Evolutionary conservation across 495 filamentous ascomycete genomes (phyloP).

Genomic region (Corynascus novoguineensis): DNA sequence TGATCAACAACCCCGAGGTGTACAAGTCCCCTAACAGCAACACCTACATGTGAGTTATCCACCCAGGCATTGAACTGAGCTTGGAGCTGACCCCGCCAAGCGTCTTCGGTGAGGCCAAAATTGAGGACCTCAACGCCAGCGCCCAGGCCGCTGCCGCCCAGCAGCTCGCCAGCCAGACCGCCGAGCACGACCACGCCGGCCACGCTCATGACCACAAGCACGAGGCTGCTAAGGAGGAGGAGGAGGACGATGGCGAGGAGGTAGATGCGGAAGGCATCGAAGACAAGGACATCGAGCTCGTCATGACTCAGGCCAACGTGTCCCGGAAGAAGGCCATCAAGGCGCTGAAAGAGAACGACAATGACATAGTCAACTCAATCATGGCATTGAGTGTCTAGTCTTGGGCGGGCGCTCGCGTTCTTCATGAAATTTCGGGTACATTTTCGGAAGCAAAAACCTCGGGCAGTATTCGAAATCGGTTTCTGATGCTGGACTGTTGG

Average conservation of each 20-base stretch:
- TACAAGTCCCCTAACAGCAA: conserved; percentile 98
- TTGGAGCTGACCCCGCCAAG: conserved; percentile 41
- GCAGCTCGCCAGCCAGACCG: conserved; percentile 73
- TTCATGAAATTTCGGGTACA: neutral
- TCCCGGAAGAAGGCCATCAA: conserved; percentile 98
- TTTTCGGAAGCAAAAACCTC: conserved; percentile 4
- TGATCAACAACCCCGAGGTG: conserved; percentile 98
- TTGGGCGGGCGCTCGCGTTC: conserved; percentile 8
- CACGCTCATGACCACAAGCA: conserved; percentile 59
- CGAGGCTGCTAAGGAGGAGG: conserved; percentile 71
- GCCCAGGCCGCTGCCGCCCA: conserved; percentile 91
- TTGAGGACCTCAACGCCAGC: conserved; percentile 94
- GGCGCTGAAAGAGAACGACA: conserved; percentile 97
- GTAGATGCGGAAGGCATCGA: conserved; percentile 90
- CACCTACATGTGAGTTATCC: conserved; percentile 85
- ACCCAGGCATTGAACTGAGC: neutral
- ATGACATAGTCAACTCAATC: conserved; percentile 99
- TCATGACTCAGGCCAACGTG: conserved; percentile 96
- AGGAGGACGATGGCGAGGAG: conserved; percentile 94
- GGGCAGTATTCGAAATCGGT: neutral
- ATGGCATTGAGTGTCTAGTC: conserved; percentile 95
- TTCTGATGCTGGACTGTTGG: conserved; percentile 3
- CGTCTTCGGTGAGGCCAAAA: conserved; percentile 99
- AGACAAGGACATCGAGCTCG: conserved; percentile 97
- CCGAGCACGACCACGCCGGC: conserved; percentile 58